Conservation (phyloP, 1,284 basidiomycete genomes). For the Volvariella surrecta region DNA sequence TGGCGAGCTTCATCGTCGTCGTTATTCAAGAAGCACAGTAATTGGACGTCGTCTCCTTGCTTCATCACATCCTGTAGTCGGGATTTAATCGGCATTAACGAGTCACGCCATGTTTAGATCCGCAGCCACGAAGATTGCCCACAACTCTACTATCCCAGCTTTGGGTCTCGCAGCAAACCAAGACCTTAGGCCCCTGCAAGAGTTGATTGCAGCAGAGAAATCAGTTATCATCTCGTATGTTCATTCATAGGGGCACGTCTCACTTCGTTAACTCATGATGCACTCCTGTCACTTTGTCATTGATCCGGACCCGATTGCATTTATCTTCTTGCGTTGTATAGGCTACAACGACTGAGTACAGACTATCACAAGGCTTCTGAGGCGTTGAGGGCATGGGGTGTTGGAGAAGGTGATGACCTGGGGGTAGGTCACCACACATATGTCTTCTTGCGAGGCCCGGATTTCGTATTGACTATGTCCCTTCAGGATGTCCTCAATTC, state of each 20-base stretch:
- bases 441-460: not conserved
- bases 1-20: too few relatives aligned
- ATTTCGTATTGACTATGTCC: constrained; percentile 7
- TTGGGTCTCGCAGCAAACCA: constrained; percentile 61
- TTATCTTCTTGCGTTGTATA: constrained; percentile 17
- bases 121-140: constrained; percentile 73
- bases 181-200: constrained; percentile 78
- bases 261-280: not conserved
- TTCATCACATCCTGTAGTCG: too few relatives aligned
- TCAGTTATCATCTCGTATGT: constrained; percentile 66
- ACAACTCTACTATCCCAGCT: constrained; percentile 74
- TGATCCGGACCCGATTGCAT: not conserved
- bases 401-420: constrained; percentile 84
- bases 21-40: too few relatives aligned
- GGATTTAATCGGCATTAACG: not conserved
- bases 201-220: constrained; percentile 88
- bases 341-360: constrained; percentile 54
- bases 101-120: constrained; percentile 54
- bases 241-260: not conserved
- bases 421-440: constrained; percentile 40
- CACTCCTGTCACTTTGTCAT: not conserved
- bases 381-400: constrained; percentile 71
- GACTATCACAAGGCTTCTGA: constrained; percentile 72
- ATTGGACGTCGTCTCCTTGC: too few relatives aligned
- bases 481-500: constrained; percentile 69